A percentile compares a stretch with the other conserved stretches of the same genome.
These are phyloP conservation scores for Microsporum audouinii DNA, from an alignment of 2,329 filamentous ascomycete genomes.

Conservation along the genomic window DNA sequence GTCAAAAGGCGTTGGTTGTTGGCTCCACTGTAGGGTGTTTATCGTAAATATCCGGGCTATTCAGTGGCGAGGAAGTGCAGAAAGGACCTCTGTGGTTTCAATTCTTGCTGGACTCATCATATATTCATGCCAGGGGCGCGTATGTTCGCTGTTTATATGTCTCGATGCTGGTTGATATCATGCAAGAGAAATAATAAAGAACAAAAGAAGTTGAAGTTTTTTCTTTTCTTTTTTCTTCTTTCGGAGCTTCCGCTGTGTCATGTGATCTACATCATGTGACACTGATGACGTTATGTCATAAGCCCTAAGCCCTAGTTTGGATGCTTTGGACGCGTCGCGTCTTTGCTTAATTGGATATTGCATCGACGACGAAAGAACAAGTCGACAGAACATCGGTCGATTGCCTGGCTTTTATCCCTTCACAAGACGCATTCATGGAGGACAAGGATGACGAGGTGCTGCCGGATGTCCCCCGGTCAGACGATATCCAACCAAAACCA, in stretches of 20 bases:
- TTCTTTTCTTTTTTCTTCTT: neutral
- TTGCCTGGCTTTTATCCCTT: neutral
- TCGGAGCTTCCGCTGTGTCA: neutral
- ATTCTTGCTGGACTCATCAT: neutral
- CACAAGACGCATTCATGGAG: constrained; percentile 5
- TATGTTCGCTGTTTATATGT: neutral
- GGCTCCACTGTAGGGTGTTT: neutral
- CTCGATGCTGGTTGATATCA: neutral
- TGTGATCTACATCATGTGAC: neutral
- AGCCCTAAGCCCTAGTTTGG: neutral
- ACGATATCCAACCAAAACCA: neutral
- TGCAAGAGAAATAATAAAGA: neutral
- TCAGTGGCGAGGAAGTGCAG: neutral
- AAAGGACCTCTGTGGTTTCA: neutral
- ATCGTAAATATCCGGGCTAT: neutral
- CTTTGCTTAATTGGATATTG: neutral
- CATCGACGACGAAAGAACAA: neutral
- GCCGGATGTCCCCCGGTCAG: constrained; percentile 10
- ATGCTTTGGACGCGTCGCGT: constrained; percentile 3
- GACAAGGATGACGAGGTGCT: constrained; percentile 9
- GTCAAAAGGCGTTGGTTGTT: neutral
- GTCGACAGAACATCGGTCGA: neutral
- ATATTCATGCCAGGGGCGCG: neutral
- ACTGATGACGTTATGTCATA: neutral
- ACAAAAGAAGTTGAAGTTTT: neutral